These are phyloP conservation scores for Lactarius akahatsu DNA, from an alignment of 768 basidiomycete species.

Conservation along the genomic window DNA sequence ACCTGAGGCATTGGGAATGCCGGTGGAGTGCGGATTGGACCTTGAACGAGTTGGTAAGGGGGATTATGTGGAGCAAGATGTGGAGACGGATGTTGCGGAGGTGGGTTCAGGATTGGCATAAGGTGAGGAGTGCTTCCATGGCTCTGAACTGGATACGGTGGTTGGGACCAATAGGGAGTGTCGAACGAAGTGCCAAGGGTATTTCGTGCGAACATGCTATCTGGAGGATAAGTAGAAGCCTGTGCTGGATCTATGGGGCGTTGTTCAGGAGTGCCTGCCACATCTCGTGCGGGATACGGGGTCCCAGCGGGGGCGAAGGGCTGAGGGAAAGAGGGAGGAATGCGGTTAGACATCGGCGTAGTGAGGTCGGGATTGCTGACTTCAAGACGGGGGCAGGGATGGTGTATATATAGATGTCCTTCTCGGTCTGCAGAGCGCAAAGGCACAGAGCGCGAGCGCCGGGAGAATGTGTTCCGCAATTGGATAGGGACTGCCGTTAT, in stretches of 20 bases:
- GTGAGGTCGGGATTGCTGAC: neutral
- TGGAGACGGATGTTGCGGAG: neutral
- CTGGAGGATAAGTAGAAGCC: too few species aligned
- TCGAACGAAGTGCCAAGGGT: neutral
- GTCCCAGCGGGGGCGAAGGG: too few species aligned
- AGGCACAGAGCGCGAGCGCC: neutral
- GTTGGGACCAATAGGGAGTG: neutral
- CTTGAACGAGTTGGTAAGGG: neutral
- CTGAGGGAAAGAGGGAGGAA: too few species aligned
- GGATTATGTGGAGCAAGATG: too few species aligned
- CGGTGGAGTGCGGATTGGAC: neutral
- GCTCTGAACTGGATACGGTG: neutral
- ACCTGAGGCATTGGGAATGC: neutral
- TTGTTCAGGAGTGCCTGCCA: too few species aligned
- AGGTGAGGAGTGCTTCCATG: too few species aligned
- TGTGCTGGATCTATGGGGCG: too few species aligned
- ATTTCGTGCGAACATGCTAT: neutral
- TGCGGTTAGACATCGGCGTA: too few species aligned
- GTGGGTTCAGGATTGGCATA: neutral
- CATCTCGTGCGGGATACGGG: too few species aligned
- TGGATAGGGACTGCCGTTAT: neutral
- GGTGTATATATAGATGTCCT: neutral
- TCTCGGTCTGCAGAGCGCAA: neutral
- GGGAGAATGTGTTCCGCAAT: neutral
- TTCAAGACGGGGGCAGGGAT: neutral